Conservation (phyloP, 1,284 basidiomycete species). For the Austroboletus novae-zelandiae region DNA sequence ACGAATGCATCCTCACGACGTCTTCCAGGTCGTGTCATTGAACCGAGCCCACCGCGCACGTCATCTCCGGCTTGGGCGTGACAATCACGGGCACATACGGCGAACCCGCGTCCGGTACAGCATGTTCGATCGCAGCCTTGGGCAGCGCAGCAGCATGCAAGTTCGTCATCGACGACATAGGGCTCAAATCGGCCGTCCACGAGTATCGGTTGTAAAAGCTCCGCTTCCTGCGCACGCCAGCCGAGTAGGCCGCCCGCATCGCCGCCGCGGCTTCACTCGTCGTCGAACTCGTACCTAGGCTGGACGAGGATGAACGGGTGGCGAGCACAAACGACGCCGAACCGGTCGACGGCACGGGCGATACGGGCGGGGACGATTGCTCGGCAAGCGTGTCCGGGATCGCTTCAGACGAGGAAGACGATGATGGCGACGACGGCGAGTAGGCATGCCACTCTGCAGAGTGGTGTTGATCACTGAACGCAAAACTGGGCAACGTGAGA, state of each 20-base stretch:
- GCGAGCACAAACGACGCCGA: constrained; percentile 29
- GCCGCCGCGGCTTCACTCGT: constrained; percentile 40
- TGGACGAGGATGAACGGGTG: constrained; percentile 30
- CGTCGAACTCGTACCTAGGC: constrained; percentile 25
- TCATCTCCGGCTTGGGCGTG: constrained; percentile 1
- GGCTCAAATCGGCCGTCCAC: constrained; percentile 41
- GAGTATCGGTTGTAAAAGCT: constrained; percentile 54
- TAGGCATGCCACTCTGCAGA: constrained; percentile 30
- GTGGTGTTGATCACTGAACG: constrained; percentile 22
- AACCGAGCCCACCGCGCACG: constrained; percentile 12
- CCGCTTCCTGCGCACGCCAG: constrained; percentile 54
- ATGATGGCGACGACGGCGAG: constrained; percentile 31
- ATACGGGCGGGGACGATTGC: constrained; percentile 31
- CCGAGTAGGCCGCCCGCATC: constrained; percentile 56
- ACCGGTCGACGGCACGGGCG: constrained; percentile 30
- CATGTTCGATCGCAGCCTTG: constrained; percentile 13
- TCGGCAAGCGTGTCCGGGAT: constrained; percentile 22
- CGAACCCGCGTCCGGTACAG: constrained; percentile 4
- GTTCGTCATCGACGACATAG: constrained; percentile 24
- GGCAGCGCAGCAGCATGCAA: constrained; percentile 11
- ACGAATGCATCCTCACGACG: neutral
- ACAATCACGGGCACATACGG: constrained; percentile 7
- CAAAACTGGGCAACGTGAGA: constrained; percentile 50
- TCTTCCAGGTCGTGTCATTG: constrained; percentile 11
- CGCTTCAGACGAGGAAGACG: constrained; percentile 30